Conservation (phyloP, 176 grass and related monocot species). For the Raddia distichophylla region DNA sequence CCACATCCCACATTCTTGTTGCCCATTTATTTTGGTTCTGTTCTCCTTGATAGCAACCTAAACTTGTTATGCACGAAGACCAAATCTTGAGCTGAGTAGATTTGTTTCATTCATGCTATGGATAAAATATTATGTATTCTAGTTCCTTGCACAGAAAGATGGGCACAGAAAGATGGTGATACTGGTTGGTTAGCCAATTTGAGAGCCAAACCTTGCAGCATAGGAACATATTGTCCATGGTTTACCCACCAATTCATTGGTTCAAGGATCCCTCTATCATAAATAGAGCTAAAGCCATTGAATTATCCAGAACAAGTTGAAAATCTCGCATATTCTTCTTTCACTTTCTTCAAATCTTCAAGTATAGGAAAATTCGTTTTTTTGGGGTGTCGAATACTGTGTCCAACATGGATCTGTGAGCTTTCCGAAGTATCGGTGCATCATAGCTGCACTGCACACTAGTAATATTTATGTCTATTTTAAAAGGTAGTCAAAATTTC, state of each 20-base stretch:
- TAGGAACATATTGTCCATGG: conserved; percentile 22
- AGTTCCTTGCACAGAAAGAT: conserved; percentile 39
- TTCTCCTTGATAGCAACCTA: conserved; percentile 22
- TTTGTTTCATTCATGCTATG: conserved; percentile 20
- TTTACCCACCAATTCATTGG: conserved; percentile 27
- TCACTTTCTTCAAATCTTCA: not conserved
- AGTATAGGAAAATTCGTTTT: too few relatives aligned
- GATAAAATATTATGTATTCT: conserved; percentile 28
- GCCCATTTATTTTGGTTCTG: not conserved
- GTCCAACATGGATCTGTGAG: too few relatives aligned
- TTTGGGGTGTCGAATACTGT: too few relatives aligned
- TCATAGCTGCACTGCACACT: too few relatives aligned
- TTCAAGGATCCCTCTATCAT: not conserved
- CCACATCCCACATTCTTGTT: not conserved
- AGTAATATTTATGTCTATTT: too few relatives aligned
- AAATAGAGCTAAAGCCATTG: conserved; percentile 12
- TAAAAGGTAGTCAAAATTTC: too few relatives aligned
- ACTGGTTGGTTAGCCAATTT: conserved; percentile 25
- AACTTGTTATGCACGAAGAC: conserved; percentile 39
- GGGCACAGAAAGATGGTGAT: conserved; percentile 33
- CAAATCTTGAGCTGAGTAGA: conserved; percentile 25
- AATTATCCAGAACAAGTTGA: too few relatives aligned
- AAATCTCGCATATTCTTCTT: not conserved
- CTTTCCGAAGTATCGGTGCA: too few relatives aligned
- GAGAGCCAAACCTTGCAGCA: conserved; percentile 17